Percentiles rank a stretch among this genome's conserved stretches.
Conservation (phyloP, 345 rosid genomes). For the Boechera divaricarpa region DNA sequence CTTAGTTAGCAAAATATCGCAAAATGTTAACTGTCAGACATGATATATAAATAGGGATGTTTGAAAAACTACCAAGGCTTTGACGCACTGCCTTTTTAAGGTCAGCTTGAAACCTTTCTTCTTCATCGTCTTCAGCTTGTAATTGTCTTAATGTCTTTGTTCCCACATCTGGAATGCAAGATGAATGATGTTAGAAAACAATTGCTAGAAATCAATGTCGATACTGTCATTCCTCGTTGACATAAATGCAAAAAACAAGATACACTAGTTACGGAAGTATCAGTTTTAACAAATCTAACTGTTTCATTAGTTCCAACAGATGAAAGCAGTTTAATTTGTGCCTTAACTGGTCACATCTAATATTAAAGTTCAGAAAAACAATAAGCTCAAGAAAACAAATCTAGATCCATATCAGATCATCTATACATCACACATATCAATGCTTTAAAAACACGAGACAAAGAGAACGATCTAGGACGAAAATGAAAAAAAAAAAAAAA, state of each 20-base stretch:
- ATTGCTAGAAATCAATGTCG: constrained; percentile 7
- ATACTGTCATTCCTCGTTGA: constrained; percentile 13
- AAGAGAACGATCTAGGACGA: constrained; percentile 18
- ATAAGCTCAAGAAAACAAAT: constrained; percentile 1
- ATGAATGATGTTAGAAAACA: constrained; percentile 12
- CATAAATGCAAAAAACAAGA: constrained; percentile 8
- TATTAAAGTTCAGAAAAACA: constrained; percentile 18
- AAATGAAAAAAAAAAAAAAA: background rate
- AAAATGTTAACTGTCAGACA: constrained; percentile 18
- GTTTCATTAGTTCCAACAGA: constrained; percentile 1
- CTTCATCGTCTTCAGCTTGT: constrained; percentile 85
- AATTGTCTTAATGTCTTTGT: constrained; percentile 76
- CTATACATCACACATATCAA: background rate
- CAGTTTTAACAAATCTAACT: constrained; percentile 10
- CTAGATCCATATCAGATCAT: constrained; percentile 10
- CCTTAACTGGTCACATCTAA: constrained; percentile 9
- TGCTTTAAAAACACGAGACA: constrained; percentile 14
- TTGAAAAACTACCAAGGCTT: constrained; percentile 73
- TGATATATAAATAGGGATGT: constrained; percentile 23
- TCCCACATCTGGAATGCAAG: constrained; percentile 49
- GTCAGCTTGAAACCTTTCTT: constrained; percentile 96
- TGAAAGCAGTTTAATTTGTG: constrained; percentile 9
- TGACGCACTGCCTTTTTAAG: constrained; percentile 78
- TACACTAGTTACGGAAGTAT: constrained; percentile 11
- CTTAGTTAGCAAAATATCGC: background rate